Evolutionary conservation across 345 rosid species (phyloP).

Genomic region (Cochlearia excelsa): DNA sequence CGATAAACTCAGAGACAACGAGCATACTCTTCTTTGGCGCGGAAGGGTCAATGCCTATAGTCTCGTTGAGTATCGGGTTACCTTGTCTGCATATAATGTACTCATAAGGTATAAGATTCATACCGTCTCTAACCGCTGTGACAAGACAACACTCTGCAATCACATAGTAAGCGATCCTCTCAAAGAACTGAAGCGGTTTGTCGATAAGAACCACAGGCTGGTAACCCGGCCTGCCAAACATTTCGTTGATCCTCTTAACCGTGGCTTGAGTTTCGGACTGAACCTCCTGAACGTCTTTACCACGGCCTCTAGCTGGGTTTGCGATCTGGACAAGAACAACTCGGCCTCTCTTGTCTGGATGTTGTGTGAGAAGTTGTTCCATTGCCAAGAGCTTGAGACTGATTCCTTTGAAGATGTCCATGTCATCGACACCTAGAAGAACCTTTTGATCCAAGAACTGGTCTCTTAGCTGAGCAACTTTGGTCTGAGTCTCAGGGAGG

Average conservation of each 20-base stretch:
- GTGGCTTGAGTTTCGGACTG: conserved; percentile 68
- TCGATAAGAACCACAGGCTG: conserved; percentile 71
- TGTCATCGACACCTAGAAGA: conserved; percentile 88
- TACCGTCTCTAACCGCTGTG: conserved; percentile 93
- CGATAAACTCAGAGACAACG: conserved; percentile 87
- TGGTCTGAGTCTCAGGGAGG: conserved; percentile 69
- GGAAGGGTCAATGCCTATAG: conserved; percentile 45
- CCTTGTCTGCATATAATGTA: conserved; percentile 84
- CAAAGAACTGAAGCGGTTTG: conserved; percentile 70
- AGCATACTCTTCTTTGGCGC: conserved; percentile 78
- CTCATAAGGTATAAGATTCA: conserved; percentile 95
- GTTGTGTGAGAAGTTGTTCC: conserved; percentile 84
- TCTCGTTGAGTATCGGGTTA: conserved; percentile 58
- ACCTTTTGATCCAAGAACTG: conserved; percentile 62
- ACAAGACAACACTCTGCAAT: conserved; percentile 94
- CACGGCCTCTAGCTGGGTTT: conserved; percentile 93
- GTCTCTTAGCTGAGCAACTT: conserved; percentile 59
- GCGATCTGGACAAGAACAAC: conserved; percentile 94
- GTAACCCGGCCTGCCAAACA: conserved; percentile 77
- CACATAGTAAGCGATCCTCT: conserved; percentile 85
- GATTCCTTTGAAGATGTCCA: conserved; percentile 95
- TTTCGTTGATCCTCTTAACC: conserved; percentile 65
- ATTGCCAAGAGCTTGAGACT: conserved; percentile 90
- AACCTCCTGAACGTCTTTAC: conserved; percentile 81
- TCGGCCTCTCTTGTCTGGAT: conserved; percentile 58